A percentile compares a stretch with the other conserved stretches of the same genome.
These are phyloP conservation scores for Daldinia childiae DNA, from an alignment of 495 filamentous ascomycete genomes.

Conservation along the genomic window DNA sequence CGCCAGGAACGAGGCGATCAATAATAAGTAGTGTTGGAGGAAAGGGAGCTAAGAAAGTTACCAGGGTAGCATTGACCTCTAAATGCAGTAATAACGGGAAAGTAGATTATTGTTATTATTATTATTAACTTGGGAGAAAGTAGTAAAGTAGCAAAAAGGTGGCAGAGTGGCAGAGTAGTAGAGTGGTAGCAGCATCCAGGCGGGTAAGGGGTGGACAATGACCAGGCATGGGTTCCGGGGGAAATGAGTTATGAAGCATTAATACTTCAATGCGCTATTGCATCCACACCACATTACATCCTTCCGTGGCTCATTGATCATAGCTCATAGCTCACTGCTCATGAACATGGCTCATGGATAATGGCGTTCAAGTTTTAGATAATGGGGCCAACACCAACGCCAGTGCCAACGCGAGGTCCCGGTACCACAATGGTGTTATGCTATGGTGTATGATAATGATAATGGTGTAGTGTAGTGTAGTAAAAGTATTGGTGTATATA, in stretches of 20 bases:
- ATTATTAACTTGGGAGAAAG: slow-evolving; percentile 44
- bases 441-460: neutral
- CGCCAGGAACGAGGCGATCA: slow-evolving; percentile 43
- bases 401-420: neutral
- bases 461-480: too few species aligned
- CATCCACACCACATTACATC: slow-evolving; percentile 46
- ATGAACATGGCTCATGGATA: slow-evolving; percentile 9
- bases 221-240: slow-evolving; percentile 45
- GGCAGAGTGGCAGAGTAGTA: neutral
- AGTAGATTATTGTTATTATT: slow-evolving; percentile 42
- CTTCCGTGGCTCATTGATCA: slow-evolving; percentile 38
- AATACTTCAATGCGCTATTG: slow-evolving; percentile 45
- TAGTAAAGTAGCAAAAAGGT: neutral
- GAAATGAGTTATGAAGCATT: slow-evolving; percentile 42
- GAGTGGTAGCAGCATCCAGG: slow-evolving; percentile 21
- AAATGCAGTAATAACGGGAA: slow-evolving; percentile 45
- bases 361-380: slow-evolving; percentile 11
- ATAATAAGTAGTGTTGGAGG: slow-evolving; percentile 40
- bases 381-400: neutral
- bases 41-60: slow-evolving; percentile 27
- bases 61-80: slow-evolving; percentile 39
- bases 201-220: slow-evolving; percentile 37
- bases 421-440: neutral
- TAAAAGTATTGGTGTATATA: neutral
- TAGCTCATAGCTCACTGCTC: neutral